phyloP scores from a whole-genome alignment of 352 stramenopile genomes.

The Globisporangium radiosum region DNA sequence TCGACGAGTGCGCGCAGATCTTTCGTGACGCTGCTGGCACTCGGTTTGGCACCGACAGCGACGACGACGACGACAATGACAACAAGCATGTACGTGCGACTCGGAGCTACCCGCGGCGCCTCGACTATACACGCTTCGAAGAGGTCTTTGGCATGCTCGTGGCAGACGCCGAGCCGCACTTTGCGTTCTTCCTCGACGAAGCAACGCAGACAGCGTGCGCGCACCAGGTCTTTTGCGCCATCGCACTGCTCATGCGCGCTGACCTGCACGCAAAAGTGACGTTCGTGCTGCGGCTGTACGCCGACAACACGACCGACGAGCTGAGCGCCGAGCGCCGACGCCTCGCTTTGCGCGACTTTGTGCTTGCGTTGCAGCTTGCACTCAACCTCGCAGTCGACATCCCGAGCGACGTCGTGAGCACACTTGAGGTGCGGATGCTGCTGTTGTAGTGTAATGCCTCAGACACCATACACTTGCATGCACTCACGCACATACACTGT shows the following conservation, averaged over 20 bases:
- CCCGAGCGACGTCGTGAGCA: conserved; percentile 16
- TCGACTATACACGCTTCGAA: conserved; percentile 51
- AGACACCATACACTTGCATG: not conserved
- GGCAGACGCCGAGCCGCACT: conserved; percentile 54
- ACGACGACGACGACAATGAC: conserved; percentile 12
- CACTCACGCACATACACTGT: too few species aligned
- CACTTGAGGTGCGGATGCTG: conserved; percentile 21
- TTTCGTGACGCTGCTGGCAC: conserved; percentile 23
- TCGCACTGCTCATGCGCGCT: conserved; percentile 43
- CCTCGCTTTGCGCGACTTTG: conserved; percentile 35
- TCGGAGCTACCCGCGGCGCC: conserved; percentile 32
- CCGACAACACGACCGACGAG: conserved; percentile 24
- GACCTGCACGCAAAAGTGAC: conserved; percentile 54
- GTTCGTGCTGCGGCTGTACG: conserved; percentile 56
- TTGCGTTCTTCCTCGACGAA: conserved; percentile 46
- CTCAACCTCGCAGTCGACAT: conserved; percentile 30
- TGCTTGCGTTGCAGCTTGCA: conserved; percentile 31
- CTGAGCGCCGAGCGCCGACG: conserved; percentile 36
- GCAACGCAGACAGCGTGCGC: conserved; percentile 30
- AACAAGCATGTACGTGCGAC: not conserved
- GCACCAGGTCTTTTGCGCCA: conserved; percentile 46
- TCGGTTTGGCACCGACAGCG: conserved; percentile 16
- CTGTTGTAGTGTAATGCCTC: not conserved
- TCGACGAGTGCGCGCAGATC: conserved; percentile 55
- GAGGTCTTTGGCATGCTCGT: conserved; percentile 75